Evolutionary conservation across 2,329 filamentous ascomycete genomes (phyloP).

Genomic region (Aspergillus sp.): DNA sequence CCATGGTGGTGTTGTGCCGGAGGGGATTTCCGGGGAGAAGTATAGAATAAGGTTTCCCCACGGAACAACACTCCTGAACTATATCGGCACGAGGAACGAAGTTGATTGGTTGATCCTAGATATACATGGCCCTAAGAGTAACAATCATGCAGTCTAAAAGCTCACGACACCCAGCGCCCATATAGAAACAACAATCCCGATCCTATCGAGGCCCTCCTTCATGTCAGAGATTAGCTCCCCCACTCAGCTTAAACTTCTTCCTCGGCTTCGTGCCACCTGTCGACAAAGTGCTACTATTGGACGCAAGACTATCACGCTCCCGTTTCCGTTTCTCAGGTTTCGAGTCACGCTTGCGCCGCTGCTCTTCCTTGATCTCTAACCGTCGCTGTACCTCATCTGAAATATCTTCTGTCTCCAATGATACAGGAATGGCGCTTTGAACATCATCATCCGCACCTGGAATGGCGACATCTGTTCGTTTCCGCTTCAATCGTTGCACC

Average conservation of each 20-base stretch:
- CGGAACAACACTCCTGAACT: neutral
- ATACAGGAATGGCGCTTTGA: constrained; percentile 21
- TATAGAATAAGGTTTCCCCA: neutral
- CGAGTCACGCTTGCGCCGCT: constrained; percentile 29
- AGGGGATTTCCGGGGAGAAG: neutral
- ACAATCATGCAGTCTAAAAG: neutral
- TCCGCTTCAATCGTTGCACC: constrained; percentile 20
- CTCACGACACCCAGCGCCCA: neutral
- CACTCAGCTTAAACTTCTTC: constrained; percentile 22
- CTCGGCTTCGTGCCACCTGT: constrained; percentile 14
- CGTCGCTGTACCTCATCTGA: constrained; percentile 47
- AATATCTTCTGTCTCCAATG: constrained; percentile 45
- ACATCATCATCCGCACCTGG: constrained; percentile 26
- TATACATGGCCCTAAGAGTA: neutral
- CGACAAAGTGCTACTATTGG: constrained; percentile 25
- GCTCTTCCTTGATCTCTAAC: constrained; percentile 44
- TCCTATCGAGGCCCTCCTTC: neutral
- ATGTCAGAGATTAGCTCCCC: neutral
- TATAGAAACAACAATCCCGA: neutral
- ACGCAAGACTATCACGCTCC: constrained; percentile 39
- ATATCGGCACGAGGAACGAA: neutral
- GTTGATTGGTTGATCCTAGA: neutral
- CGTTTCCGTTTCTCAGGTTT: constrained; percentile 38
- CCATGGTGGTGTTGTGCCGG: neutral
- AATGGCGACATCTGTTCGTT: constrained; percentile 20